Evolutionary conservation across 192 early-diverging fungal genomes (phyloP), one percentile per base, ranked within the genome.

Genomic region (Gonapodya prolifera): DNA sequence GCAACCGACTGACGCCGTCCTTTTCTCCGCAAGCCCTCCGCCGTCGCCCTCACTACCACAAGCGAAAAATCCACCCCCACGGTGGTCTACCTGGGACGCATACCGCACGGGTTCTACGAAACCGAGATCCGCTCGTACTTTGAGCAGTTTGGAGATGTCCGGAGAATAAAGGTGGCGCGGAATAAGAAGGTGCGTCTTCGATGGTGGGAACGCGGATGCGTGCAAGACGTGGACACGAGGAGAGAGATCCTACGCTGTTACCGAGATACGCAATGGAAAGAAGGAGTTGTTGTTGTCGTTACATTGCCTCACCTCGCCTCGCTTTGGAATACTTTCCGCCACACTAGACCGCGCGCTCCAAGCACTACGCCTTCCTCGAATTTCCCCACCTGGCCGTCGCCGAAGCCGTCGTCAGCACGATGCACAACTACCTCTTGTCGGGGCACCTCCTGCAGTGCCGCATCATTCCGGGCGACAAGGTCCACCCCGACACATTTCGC

Each of bases 61-160:
- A n/a, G n/a, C n/a, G n/a, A n/a, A n/a, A n/a, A n/a, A n/a, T 34
- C 75, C 75, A 75, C 69, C 35, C 83, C 87, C 30, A 95, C 95
- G 35, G 92, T 94, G 8, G 81, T 97, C 18, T 98, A 95, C 82
- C 81, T 99, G 75, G 93, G 94, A 71, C 91, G 93, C 45, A 92
- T 99, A 74, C 97, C 97, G 1, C 94, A 97, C 76, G 95, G 95
- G 23, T 99, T 99, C 83, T 94, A 96, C 83, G 97, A 99, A 82
- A 83, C 91, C 33, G 90, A 96, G 80, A 97, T 99, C 94, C 76
- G 82, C 73, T 83, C 82, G 1, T 99, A 99, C 83, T 99, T 99
- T 85, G 81, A 85, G 34, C 97, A 99, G 80, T 99, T 99, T 83
- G 97, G 97, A 45, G 85, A 88, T 0, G 91, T 99, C 29, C 84